phyloP scores from a whole-genome alignment of 345 rosid species.

The Dovyalis caffra region DNA sequence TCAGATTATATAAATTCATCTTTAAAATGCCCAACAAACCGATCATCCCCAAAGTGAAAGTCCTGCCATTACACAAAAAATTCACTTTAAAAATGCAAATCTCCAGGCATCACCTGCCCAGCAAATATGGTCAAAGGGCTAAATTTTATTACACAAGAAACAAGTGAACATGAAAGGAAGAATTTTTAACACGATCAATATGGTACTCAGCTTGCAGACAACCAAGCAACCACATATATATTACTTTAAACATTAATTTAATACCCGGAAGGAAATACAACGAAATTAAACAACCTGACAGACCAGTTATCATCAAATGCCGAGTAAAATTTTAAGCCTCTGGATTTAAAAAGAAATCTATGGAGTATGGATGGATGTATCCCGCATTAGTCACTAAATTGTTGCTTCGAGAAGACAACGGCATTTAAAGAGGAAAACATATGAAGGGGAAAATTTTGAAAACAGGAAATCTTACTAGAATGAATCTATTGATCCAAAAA shows the following conservation, averaged over 20 bases:
- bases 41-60: background rate
- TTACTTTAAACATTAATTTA: background rate
- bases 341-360: background rate
- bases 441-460: background rate
- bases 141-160: background rate
- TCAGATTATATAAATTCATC: background rate
- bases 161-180: background rate
- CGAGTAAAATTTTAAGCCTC: background rate
- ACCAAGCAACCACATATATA: background rate
- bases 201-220: background rate
- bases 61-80: background rate
- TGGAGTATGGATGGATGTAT: background rate
- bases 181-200: background rate
- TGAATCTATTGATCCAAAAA: slow-evolving; percentile 1
- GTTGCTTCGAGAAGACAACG: background rate
- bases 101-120: background rate
- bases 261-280: background rate
- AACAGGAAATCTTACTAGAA: background rate
- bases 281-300: background rate
- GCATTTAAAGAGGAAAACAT: background rate
- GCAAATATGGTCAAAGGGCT: background rate
- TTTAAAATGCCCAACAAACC: background rate
- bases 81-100: background rate
- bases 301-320: background rate
- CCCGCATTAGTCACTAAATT: background rate